Conservation (phyloP, 2,329 filamentous ascomycete species). For the Plectosphaerella sp. region DNA sequence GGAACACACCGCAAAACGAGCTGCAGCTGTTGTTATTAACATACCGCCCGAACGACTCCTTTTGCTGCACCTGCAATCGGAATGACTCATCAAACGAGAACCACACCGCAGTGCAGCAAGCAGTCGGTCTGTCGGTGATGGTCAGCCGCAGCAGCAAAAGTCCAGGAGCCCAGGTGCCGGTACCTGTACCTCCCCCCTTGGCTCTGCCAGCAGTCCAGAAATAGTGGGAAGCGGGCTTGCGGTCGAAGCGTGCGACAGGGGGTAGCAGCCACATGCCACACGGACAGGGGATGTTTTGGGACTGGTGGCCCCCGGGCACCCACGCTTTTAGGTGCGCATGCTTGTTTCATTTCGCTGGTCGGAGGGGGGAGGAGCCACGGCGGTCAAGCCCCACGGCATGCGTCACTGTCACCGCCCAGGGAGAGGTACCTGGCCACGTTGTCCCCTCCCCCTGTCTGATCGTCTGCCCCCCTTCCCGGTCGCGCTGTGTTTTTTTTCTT, state of each 20-base stretch:
- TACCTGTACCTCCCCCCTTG: not conserved
- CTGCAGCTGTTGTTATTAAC: no score
- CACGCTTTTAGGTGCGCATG: slow-evolving; percentile 2
- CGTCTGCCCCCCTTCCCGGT: not conserved
- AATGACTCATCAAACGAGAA: not conserved
- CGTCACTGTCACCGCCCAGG: slow-evolving; percentile 13
- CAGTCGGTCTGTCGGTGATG: no score
- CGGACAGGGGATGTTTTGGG: not conserved
- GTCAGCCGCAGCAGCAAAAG: no score
- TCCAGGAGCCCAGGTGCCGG: not conserved
- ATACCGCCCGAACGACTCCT: no score
- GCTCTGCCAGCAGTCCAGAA: not conserved
- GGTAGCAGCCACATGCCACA: not conserved
- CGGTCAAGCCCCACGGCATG: slow-evolving; percentile 12
- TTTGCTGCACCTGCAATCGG: not conserved
- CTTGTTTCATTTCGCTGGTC: slow-evolving; percentile 14
- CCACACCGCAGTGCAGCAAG: no score
- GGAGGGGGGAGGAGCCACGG: slow-evolving; percentile 1
- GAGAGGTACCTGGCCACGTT: not conserved
- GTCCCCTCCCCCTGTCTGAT: not conserved
- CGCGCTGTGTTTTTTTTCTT: not conserved
- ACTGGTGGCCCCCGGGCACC: not conserved
- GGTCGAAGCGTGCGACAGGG: not conserved
- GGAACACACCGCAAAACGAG: no score
- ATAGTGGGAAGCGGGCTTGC: not conserved